Evolutionary conservation across 352 stramenopile genomes (phyloP).

Genomic region (Globisporangium apiculatum): DNA sequence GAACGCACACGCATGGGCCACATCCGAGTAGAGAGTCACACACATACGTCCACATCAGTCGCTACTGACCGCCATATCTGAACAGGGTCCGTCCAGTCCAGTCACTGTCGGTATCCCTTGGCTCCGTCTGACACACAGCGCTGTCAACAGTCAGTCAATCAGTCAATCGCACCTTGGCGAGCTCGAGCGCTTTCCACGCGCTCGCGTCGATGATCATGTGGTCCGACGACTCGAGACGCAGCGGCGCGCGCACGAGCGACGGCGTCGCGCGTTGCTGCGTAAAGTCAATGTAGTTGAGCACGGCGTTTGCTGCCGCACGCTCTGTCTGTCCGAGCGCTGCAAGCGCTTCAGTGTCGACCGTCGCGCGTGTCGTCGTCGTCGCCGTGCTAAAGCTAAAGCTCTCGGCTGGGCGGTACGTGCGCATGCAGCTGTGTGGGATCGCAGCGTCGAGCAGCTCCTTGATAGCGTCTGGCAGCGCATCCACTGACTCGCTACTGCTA

Average conservation of each 20-base stretch:
- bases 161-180: slow-evolving; percentile 30
- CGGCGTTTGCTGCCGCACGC: slow-evolving; percentile 35
- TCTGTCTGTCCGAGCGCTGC: slow-evolving; percentile 16
- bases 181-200: slow-evolving; percentile 61
- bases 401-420: slow-evolving; percentile 38
- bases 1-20: neutral
- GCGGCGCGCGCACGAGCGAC: slow-evolving; percentile 26
- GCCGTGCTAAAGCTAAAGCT: slow-evolving; percentile 15
- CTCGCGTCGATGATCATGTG: slow-evolving; percentile 80
- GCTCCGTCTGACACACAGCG: no score
- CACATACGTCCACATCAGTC: neutral
- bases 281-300: slow-evolving; percentile 65
- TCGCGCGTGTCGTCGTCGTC: neutral
- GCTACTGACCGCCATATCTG: no score
- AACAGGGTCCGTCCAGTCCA: no score
- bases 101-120: no score
- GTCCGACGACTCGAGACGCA: slow-evolving; percentile 57
- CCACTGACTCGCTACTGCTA: neutral
- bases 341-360: neutral
- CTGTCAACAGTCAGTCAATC: neutral
- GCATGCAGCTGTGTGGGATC: slow-evolving; percentile 48
- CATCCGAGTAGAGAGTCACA: no score
- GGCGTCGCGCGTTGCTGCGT: slow-evolving; percentile 30
- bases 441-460: slow-evolving; percentile 25
- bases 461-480: slow-evolving; percentile 15